Conservation (phyloP, 73 alveolate genomes). For the Uronychia setigera region DNA sequence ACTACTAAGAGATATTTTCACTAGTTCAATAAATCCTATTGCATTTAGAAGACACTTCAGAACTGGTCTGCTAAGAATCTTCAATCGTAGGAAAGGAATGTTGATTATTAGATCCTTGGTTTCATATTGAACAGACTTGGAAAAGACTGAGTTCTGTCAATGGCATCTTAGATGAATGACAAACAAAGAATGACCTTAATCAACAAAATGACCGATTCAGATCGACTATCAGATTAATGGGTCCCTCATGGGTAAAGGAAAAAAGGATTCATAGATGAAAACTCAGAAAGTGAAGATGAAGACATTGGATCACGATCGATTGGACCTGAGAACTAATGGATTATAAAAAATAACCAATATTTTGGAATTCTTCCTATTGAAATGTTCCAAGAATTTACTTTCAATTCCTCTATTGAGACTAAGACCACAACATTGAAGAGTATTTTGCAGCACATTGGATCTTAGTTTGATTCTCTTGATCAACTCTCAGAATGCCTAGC, state of each 20-base stretch:
- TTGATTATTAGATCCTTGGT: neutral
- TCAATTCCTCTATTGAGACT: neutral
- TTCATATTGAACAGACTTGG: neutral
- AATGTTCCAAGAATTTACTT: neutral
- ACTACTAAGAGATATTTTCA: neutral
- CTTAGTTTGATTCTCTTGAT: neutral
- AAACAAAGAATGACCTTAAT: neutral
- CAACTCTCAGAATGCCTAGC: too few species aligned
- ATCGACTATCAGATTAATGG: too few species aligned
- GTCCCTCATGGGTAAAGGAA: too few species aligned
- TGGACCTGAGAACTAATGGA: neutral
- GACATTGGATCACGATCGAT: neutral
- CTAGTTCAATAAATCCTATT: neutral
- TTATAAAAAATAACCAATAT: neutral
- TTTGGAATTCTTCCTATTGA: neutral
- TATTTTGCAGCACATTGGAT: neutral
- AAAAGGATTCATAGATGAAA: neutral
- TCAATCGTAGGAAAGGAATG: neutral
- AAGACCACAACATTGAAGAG: neutral
- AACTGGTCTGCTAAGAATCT: neutral
- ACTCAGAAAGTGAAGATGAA: neutral
- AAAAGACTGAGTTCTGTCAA: neutral
- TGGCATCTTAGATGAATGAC: neutral
- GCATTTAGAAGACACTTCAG: neutral
- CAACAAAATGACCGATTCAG: neutral